Evolutionary conservation across 768 basidiomycete genomes (phyloP).

Genomic region (Trametes cingulata): DNA sequence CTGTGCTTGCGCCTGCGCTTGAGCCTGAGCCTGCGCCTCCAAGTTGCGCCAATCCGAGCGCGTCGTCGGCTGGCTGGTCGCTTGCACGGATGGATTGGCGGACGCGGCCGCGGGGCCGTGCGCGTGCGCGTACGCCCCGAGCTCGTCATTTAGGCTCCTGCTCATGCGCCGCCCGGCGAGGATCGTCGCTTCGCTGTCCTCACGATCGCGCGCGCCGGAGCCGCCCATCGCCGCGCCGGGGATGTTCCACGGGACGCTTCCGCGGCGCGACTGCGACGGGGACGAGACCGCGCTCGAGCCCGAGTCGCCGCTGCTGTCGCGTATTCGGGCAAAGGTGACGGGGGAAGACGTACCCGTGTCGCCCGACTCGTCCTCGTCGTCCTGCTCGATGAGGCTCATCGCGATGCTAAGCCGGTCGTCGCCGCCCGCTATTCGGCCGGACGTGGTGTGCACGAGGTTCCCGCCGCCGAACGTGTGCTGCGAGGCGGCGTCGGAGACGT

Average conservation of each 20-base stretch:
- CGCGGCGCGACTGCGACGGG: constrained; percentile 39
- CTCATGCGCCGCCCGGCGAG: constrained; percentile 48
- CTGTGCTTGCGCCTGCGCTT: constrained; percentile 18
- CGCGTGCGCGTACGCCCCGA: constrained; percentile 14
- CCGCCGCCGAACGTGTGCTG: constrained; percentile 52
- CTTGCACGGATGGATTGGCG: constrained; percentile 32
- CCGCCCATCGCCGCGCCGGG: constrained; percentile 35
- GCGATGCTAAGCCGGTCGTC: constrained; percentile 28
- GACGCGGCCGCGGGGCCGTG: background rate
- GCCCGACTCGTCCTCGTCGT: constrained; percentile 17
- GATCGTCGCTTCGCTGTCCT: constrained; percentile 58
- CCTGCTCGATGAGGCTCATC: constrained; percentile 42
- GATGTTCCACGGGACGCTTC: constrained; percentile 64
- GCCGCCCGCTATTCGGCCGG: constrained; percentile 25
- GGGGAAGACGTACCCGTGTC: constrained; percentile 17
- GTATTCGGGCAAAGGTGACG: constrained; percentile 16
- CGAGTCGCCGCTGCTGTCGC: constrained; percentile 13
- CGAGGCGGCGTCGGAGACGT: constrained; percentile 46
- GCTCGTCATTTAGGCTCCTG: constrained; percentile 57
- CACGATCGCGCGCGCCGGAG: constrained; percentile 44
- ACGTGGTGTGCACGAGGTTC: constrained; percentile 11
- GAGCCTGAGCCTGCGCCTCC: constrained; percentile 42
- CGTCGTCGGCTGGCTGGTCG: constrained; percentile 46
- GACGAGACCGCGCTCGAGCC: constrained; percentile 8
- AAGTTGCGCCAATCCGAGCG: constrained; percentile 53